Evolutionary conservation across 2,329 filamentous ascomycete genomes (phyloP).

Genomic region (Colletotrichum graminicola): DNA sequence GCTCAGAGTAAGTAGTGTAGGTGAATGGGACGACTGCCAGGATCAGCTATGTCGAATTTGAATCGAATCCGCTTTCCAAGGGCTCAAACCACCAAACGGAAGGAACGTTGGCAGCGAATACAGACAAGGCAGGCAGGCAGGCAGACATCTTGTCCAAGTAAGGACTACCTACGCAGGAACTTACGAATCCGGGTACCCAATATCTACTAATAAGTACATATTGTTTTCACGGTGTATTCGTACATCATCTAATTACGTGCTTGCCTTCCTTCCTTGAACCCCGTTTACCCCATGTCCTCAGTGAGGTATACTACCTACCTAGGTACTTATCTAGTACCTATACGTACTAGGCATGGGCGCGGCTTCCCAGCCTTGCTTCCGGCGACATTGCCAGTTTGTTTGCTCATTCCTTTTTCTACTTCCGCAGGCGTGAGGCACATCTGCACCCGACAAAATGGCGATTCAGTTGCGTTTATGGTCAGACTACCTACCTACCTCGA

Average conservation of each 20-base stretch:
- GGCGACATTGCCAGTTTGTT: not conserved
- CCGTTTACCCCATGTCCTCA: conserved; percentile 22
- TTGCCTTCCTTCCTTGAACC: not conserved
- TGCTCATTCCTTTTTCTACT: not conserved
- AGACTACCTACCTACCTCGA: too few relatives aligned
- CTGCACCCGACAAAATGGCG: conserved; percentile 11
- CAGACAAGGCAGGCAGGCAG: not conserved
- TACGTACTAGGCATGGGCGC: not conserved
- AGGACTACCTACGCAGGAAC: not conserved
- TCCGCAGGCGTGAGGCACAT: conserved; percentile 1
- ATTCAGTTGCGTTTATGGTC: not conserved
- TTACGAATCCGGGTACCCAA: not conserved
- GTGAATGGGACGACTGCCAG: not conserved
- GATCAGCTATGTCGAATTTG: too few relatives aligned
- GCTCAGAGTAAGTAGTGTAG: not conserved
- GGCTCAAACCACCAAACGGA: not conserved
- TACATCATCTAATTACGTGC: not conserved
- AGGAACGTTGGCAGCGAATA: not conserved
- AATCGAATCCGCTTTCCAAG: not conserved
- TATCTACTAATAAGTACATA: not conserved
- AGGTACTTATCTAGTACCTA: too few relatives aligned
- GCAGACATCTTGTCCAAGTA: not conserved
- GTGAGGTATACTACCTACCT: not conserved
- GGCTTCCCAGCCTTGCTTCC: not conserved
- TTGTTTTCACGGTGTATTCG: not conserved